phyloP scores from a whole-genome alignment of 192 early-diverging fungal genomes.

The Umbelopsis ramanniana region DNA sequence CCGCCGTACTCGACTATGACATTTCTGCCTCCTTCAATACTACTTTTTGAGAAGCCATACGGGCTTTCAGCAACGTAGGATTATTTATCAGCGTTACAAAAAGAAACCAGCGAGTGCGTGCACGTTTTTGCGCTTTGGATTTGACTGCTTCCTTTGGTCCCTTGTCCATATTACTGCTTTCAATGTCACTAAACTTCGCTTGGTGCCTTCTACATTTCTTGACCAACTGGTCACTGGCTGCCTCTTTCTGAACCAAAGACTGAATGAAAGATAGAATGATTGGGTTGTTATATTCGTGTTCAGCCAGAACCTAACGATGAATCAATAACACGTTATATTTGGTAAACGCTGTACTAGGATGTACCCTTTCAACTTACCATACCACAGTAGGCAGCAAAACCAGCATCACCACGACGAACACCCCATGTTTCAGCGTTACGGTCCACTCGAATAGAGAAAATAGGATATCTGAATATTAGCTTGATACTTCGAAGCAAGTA shows the following conservation, averaged over 20 bases:
- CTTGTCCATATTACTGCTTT: background rate
- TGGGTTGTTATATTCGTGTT: constrained; percentile 44
- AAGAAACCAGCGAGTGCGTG: constrained; percentile 40
- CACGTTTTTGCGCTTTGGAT: constrained; percentile 8
- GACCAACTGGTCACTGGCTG: background rate
- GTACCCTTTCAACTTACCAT: constrained; percentile 30
- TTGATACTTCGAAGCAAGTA: constrained; percentile 40
- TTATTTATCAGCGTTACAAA: constrained; percentile 40
- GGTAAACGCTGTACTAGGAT: background rate
- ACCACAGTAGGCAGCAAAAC: constrained; percentile 41
- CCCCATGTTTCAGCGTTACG: constrained; percentile 45
- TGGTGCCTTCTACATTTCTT: constrained; percentile 16
- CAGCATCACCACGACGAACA: constrained; percentile 43
- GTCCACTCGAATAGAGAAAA: constrained; percentile 40
- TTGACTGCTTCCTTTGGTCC: background rate
- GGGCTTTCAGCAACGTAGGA: constrained; percentile 23
- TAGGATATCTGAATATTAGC: constrained; percentile 34
- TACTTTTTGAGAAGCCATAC: background rate
- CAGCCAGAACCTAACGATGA: constrained; percentile 27
- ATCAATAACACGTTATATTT: background rate
- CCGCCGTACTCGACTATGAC: too few species aligned
- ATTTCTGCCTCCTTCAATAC: background rate
- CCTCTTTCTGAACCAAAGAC: constrained; percentile 16
- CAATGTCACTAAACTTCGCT: constrained; percentile 1
- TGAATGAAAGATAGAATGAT: constrained; percentile 34